Evolutionary conservation across 2,329 filamentous ascomycete genomes (phyloP).

Genomic region (Colletotrichum eremochloae): DNA sequence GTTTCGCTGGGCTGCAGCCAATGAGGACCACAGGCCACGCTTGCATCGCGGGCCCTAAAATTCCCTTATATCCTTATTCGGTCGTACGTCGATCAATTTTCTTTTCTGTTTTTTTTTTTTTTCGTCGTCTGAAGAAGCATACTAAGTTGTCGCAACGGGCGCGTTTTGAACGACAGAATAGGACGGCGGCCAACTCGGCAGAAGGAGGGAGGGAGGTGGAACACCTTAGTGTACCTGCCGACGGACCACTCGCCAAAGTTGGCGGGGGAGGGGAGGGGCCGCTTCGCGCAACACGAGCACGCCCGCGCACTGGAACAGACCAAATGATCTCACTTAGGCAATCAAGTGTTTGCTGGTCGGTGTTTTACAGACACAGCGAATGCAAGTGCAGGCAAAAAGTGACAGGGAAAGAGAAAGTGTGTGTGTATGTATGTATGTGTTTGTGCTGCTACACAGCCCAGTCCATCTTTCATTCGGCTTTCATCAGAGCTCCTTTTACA

Average conservation of each 20-base stretch:
- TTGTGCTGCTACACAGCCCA: neutral
- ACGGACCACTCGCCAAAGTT: slow-evolving; percentile 23
- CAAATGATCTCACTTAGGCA: neutral
- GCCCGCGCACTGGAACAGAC: neutral
- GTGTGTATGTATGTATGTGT: too few species aligned
- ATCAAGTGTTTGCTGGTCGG: slow-evolving; percentile 1
- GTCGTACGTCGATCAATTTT: slow-evolving; percentile 24
- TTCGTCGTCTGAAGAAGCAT: neutral
- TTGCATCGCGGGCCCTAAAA: slow-evolving; percentile 34
- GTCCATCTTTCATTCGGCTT: neutral
- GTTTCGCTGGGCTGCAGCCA: slow-evolving; percentile 26
- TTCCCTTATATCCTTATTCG: slow-evolving; percentile 33
- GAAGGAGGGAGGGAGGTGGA: neutral
- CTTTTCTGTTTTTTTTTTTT: neutral
- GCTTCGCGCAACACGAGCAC: slow-evolving; percentile 14
- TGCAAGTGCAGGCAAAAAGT: neutral
- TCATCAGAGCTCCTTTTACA: neutral
- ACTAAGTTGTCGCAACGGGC: slow-evolving; percentile 7
- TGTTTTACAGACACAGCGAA: neutral
- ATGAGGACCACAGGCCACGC: slow-evolving; percentile 21
- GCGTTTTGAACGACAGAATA: slow-evolving; percentile 6
- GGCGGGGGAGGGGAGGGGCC: slow-evolving; percentile 3
- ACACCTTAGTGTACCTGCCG: slow-evolving; percentile 17
- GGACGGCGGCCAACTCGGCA: neutral
- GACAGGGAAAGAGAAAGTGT: neutral